These are phyloP conservation scores for Naganishia sp. DNA, from an alignment of 1,284 basidiomycete genomes.

Conservation along the genomic window DNA sequence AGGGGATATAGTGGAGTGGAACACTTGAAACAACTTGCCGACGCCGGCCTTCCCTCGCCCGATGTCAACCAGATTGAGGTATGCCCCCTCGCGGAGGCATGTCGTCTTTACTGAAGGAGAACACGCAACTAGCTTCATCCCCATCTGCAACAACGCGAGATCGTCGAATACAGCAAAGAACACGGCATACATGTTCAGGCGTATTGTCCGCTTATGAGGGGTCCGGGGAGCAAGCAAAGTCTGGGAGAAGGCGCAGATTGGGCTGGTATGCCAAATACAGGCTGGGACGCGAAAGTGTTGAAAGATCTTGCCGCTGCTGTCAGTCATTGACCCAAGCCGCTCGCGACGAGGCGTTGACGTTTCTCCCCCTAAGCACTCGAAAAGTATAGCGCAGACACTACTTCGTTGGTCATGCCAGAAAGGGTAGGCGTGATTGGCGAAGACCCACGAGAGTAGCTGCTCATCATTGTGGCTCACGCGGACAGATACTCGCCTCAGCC, in stretches of 20 bases:
- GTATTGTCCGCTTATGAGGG: conserved; percentile 37
- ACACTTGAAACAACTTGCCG: conserved; percentile 31
- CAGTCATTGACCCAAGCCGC: not conserved
- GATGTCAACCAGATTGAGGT: conserved; percentile 37
- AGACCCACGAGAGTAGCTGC: not conserved
- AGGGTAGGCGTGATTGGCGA: conserved; percentile 21
- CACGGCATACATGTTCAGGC: conserved; percentile 35
- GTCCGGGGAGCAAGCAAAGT: conserved; percentile 25
- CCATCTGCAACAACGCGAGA: conserved; percentile 35
- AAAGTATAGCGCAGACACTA: conserved; percentile 30
- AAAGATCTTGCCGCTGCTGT: conserved; percentile 28
- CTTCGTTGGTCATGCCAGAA: conserved; percentile 33
- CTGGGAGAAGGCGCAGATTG: conserved; percentile 35
- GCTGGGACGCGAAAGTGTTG: conserved; percentile 31
- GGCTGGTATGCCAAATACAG: conserved; percentile 29
- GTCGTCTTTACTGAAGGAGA: not conserved
- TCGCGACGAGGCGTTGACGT: not conserved
- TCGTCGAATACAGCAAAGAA: conserved; percentile 34
- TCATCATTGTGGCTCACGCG: not conserved
- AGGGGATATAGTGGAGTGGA: conserved; percentile 28
- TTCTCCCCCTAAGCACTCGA: conserved; percentile 12
- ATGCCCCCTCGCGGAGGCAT: not conserved
- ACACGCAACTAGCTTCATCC: conserved; percentile 32
- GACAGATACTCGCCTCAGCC: conserved; percentile 31
- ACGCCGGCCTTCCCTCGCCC: conserved; percentile 31